These are phyloP conservation scores for Podospora pseudoanserina DNA, from an alignment of 495 filamentous ascomycete species.

Conservation along the genomic window DNA sequence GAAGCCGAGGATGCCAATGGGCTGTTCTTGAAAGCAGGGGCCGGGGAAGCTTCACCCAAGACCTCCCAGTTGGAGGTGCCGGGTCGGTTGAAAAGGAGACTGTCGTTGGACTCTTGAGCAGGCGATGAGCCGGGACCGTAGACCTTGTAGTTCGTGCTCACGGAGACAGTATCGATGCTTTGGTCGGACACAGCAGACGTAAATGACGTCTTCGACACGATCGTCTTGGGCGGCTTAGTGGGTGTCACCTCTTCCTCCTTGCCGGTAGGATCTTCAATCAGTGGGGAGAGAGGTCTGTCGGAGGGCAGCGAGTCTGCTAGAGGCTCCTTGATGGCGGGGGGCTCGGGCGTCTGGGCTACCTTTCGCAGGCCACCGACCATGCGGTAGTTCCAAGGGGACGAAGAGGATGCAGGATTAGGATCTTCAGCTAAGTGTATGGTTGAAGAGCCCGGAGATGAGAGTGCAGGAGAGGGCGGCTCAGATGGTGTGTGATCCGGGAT, in stretches of 20 bases:
- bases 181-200: conserved; percentile 33
- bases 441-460: conserved; percentile 32
- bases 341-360: conserved; percentile 48
- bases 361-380: conserved; percentile 54
- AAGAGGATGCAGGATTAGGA: conserved; percentile 36
- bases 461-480: conserved; percentile 26
- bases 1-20: conserved; percentile 20
- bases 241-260: conserved; percentile 24
- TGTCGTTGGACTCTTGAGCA: conserved; percentile 35
- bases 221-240: conserved; percentile 26
- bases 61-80: conserved; percentile 42
- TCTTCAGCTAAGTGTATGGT: conserved; percentile 42
- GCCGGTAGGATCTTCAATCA: conserved; percentile 35
- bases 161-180: conserved; percentile 45
- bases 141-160: conserved; percentile 53
- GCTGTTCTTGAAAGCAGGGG: conserved; percentile 24
- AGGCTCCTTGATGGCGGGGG: conserved; percentile 40
- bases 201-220: conserved; percentile 45
- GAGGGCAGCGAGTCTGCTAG: conserved; percentile 24
- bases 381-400: conserved; percentile 51
- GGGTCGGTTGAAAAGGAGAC: conserved; percentile 34
- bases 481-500: conserved; percentile 41
- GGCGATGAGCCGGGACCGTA: conserved; percentile 36
- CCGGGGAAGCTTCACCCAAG: conserved; percentile 40
- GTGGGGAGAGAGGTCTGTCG: conserved; percentile 38